phyloP scores from a whole-genome alignment of 257 asterid genomes.

The Jacaranda mimosifolia region DNA sequence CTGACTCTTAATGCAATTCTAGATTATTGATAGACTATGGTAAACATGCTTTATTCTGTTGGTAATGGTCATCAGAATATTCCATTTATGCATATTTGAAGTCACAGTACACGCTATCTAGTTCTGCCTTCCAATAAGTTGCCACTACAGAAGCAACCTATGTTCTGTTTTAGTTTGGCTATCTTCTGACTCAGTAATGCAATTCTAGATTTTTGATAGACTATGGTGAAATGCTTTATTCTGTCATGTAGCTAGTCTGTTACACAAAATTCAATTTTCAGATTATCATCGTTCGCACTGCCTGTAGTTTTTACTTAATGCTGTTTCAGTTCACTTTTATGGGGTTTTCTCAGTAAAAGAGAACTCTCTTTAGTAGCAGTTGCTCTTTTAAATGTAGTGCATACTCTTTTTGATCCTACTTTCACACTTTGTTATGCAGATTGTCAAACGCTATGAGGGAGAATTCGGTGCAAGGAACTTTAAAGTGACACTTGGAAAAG shows the following conservation, averaged over 20 bases:
- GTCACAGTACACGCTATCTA: no score
- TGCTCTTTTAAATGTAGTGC: slow-evolving; percentile 16
- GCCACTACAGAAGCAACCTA: no score
- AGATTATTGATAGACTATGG: no score
- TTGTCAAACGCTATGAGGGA: slow-evolving; percentile 73
- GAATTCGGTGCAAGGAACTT: slow-evolving; percentile 86
- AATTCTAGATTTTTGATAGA: no score
- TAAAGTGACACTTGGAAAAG: slow-evolving; percentile 71
- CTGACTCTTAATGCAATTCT: no score
- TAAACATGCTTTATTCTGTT: no score
- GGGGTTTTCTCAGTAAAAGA: background rate
- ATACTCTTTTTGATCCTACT: slow-evolving; percentile 11
- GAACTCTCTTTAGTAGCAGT: background rate
- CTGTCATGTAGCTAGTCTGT: no score
- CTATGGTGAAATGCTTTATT: no score
- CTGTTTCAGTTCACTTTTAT: background rate
- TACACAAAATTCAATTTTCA: no score
- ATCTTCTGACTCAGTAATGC: no score
- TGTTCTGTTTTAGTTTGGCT: no score
- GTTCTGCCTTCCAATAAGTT: background rate
- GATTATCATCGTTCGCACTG: background rate
- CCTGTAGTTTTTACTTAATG: background rate
- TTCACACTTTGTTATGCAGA: slow-evolving; percentile 50
- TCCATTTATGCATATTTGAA: background rate
- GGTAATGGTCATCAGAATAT: background rate